Percentiles rank a stretch among this genome's conserved stretches.
phyloP scores from a whole-genome alignment of 768 basidiomycete genomes.

The Boletus sensibilis region DNA sequence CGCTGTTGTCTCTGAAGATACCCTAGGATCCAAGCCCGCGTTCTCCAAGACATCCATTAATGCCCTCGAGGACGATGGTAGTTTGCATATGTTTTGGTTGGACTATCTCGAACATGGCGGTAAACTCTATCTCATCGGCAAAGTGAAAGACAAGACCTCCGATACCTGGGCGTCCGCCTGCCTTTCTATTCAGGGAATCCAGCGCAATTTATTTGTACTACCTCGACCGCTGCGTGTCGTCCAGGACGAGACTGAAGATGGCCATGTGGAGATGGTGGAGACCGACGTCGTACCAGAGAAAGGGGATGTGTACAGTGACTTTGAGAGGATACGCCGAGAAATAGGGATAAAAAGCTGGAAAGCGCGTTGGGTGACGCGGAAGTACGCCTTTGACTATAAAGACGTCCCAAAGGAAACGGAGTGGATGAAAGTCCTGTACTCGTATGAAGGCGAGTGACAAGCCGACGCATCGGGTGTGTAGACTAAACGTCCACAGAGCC shows the following conservation, averaged over 20 bases:
- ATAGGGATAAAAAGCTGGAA: constrained; percentile 74
- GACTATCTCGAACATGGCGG: constrained; percentile 90
- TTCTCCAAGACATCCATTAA: constrained; percentile 41
- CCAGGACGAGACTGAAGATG: constrained; percentile 31
- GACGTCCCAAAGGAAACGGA: constrained; percentile 79
- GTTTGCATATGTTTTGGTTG: constrained; percentile 91
- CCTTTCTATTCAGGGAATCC: constrained; percentile 77
- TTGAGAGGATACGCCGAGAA: constrained; percentile 74
- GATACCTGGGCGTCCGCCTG: constrained; percentile 78
- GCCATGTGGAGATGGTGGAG: constrained; percentile 45
- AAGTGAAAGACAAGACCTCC: constrained; percentile 76
- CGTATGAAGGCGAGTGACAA: constrained; percentile 67
- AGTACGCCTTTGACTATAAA: constrained; percentile 81
- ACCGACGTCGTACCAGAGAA: constrained; percentile 73
- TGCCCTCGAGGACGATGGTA: constrained; percentile 81
- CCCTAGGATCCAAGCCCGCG: constrained; percentile 46
- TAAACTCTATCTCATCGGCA: constrained; percentile 85
- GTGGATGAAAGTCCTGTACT: constrained; percentile 94
- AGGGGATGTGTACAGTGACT: constrained; percentile 77
- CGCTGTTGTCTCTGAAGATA: constrained; percentile 57
- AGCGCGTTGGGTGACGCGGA: constrained; percentile 81
- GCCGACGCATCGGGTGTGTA: not conserved
- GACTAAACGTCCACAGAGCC: constrained; percentile 18
- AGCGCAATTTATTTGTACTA: constrained; percentile 89
- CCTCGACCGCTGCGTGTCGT: constrained; percentile 66